Percentiles rank a stretch among this genome's conserved stretches.
Evolutionary conservation across 257 asterid species (phyloP).

Genomic region (Vinca minor): DNA sequence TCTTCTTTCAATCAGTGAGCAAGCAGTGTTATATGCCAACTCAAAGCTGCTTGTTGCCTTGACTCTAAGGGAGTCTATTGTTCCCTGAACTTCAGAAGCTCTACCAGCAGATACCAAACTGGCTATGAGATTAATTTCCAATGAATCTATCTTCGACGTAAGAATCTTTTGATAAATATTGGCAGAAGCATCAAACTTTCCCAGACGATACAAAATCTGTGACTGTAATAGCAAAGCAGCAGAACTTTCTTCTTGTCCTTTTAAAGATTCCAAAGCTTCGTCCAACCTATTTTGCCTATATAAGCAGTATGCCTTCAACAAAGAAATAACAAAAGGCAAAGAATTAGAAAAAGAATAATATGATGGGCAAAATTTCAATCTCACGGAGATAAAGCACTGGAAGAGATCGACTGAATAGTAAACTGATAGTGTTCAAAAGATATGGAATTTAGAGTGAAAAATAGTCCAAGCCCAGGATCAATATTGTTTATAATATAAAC

Average conservation of each 20-base stretch:
- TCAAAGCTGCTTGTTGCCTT: constrained; percentile 84
- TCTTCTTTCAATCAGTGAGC: constrained; percentile 72
- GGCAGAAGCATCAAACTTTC: constrained; percentile 64
- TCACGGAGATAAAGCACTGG: background rate
- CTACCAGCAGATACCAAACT: constrained; percentile 84
- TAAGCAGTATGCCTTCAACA: constrained; percentile 74
- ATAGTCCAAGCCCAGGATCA: background rate
- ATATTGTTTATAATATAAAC: background rate
- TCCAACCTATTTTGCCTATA: constrained; percentile 75
- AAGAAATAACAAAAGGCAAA: constrained; percentile 2
- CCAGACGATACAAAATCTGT: constrained; percentile 73
- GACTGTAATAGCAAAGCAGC: constrained; percentile 59
- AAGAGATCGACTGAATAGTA: background rate
- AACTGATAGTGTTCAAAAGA: background rate
- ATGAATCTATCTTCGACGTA: constrained; percentile 53
- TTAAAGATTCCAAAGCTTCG: constrained; percentile 66
- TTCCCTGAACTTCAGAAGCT: constrained; percentile 73
- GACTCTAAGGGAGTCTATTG: constrained; percentile 60
- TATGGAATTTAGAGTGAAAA: background rate
- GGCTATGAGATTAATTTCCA: constrained; percentile 74
- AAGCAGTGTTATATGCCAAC: constrained; percentile 84
- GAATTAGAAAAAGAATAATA: no score
- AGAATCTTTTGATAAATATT: constrained; percentile 67
- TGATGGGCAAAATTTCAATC: background rate
- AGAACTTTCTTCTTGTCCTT: constrained; percentile 48